A percentile compares a stretch with the other conserved stretches of the same genome.
Conservation (phyloP, 148 eudicot genomes). For the Vaccinium vitisidaea region DNA sequence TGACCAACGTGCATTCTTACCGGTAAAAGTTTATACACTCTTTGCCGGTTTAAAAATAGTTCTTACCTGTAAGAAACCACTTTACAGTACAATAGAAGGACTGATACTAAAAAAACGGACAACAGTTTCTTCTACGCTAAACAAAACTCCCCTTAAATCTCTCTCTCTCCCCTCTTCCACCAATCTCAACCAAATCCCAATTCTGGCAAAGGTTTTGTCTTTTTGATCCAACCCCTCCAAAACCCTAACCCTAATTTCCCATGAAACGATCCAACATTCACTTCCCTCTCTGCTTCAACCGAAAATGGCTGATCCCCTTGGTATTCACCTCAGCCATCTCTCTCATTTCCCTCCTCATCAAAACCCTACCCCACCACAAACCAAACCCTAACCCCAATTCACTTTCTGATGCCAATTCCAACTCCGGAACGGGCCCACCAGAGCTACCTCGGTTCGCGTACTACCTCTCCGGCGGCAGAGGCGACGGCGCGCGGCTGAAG, state of each 20-base stretch:
- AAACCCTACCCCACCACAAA: background rate
- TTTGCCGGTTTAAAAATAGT: too few species aligned
- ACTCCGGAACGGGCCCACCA: slow-evolving; percentile 24
- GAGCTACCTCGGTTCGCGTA: slow-evolving; percentile 68
- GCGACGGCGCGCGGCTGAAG: slow-evolving; percentile 47
- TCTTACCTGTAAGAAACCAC: too few species aligned
- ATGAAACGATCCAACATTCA: slow-evolving; percentile 38
- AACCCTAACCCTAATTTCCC: slow-evolving; percentile 20
- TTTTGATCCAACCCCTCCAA: background rate
- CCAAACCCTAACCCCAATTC: background rate
- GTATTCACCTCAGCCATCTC: slow-evolving; percentile 19
- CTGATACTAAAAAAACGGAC: too few species aligned
- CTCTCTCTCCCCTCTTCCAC: background rate
- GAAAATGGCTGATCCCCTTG: slow-evolving; percentile 35
- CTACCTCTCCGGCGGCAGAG: slow-evolving; percentile 57
- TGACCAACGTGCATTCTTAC: too few species aligned
- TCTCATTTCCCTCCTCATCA: slow-evolving; percentile 14
- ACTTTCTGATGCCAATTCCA: background rate
- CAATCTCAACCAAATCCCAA: background rate
- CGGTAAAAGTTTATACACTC: too few species aligned
- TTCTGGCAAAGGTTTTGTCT: background rate
- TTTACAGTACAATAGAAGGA: too few species aligned
- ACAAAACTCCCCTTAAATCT: background rate
- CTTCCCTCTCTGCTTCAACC: slow-evolving; percentile 7
- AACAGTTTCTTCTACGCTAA: slow-evolving; percentile 6